Evolutionary conservation across 2,329 filamentous ascomycete genomes (phyloP), one percentile per base, ranked within the genome.

Genomic region (Botrytis hyacinthi): DNA sequence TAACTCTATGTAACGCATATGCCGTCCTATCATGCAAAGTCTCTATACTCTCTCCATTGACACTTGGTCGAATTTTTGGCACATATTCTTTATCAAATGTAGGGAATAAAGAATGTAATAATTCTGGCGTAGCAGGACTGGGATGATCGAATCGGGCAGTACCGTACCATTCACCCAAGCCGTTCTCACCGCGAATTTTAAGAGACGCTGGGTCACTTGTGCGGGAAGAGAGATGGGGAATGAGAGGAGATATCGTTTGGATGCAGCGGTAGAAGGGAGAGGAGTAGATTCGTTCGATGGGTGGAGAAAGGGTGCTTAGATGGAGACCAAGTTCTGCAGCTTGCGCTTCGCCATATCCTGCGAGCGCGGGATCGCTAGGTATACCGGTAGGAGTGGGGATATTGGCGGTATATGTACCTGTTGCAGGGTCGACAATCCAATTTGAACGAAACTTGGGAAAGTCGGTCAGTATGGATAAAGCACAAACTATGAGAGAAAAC

Each of bases 121-220:
- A 84, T 42, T 85, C 78, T 22, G 91, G 84, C 5, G 88, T 83
- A 4, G 94, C 93, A 3, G 95, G 94, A 26, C 87, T 86, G 0
- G 96, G 96, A 80, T 98, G 96, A 72, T 92, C 87, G 82, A 97
- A 98, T 74, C 90, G 90, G 26, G 95, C 94, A 66, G 89, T 87
- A 40, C 96, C 96, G 81, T 96, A 98, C 92, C 96, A 98, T 84
- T 99, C 96, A 75, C 93, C 91, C 57, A 90, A 79, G 20, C 88
- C 88, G 73, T 85, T 83, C 78, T 91, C 89, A 66, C 85, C 86
- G 51, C 87, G 85, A 75, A 91, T 86, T 57, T 80, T 82, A 73
- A 82, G 77, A 40, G 80, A 75, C 26, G 78, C 72, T 4, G 74
- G 74, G 61, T 77, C 76, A 26, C 74, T 66, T 35, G 74, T 66